Evolutionary conservation across 208 protist species (phyloP).

Genomic region (Wallacemonas sp.): DNA sequence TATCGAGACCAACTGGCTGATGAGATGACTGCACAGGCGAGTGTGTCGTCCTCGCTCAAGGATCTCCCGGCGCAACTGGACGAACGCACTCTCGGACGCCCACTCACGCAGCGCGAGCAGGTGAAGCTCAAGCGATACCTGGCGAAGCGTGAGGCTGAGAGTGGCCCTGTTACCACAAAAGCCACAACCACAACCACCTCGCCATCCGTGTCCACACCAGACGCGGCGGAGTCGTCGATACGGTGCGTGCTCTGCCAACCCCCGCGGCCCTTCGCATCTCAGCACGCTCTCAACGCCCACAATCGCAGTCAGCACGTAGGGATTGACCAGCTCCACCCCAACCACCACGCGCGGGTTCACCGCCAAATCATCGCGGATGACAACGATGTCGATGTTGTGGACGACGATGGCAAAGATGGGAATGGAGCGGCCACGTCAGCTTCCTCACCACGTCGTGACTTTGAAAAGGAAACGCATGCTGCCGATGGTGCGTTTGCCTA

Average conservation of each 20-base stretch:
- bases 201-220: neutral
- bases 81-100: constrained; percentile 27
- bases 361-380: constrained; percentile 24
- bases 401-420: too few relatives aligned
- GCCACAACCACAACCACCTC: too few relatives aligned
- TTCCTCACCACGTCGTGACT: too few relatives aligned
- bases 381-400: too few relatives aligned
- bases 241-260: constrained; percentile 22
- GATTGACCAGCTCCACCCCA: constrained; percentile 20
- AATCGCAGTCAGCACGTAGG: constrained; percentile 20
- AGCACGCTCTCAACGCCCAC: constrained; percentile 31
- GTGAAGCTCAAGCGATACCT: constrained; percentile 46
- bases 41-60: too few relatives aligned
- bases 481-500: neutral
- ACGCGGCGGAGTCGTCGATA: neutral
- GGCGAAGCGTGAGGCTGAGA: constrained; percentile 24
- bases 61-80: constrained; percentile 43
- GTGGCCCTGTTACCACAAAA: too few relatives aligned
- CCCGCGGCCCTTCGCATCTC: constrained; percentile 25
- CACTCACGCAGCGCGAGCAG: constrained; percentile 34
- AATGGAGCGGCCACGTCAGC: too few relatives aligned
- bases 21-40: constrained; percentile 9
- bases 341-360: constrained; percentile 34
- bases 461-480: neutral
- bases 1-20: constrained; percentile 22